phyloP scores from a whole-genome alignment of 2,329 filamentous ascomycete species.

The Lasiodiplodia sp. region DNA sequence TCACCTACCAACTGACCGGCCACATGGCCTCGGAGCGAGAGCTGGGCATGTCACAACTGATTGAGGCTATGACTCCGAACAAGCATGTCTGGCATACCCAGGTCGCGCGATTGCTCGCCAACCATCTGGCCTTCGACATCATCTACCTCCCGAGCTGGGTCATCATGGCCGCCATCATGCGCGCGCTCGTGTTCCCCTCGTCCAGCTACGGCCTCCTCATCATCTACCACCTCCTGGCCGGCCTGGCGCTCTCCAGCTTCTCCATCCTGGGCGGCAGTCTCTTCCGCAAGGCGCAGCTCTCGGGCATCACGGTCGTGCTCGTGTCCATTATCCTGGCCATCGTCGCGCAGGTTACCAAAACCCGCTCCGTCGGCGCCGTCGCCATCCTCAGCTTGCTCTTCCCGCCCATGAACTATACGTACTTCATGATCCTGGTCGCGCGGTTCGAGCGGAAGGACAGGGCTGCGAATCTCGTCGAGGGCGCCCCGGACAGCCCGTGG shows the following conservation, averaged over 20 bases:
- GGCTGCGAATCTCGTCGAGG: slow-evolving; percentile 66
- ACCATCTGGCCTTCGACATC: slow-evolving; percentile 80
- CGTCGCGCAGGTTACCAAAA: slow-evolving; percentile 76
- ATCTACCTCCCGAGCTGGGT: slow-evolving; percentile 87
- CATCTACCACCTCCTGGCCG: slow-evolving; percentile 75
- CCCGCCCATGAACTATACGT: slow-evolving; percentile 86
- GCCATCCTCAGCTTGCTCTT: slow-evolving; percentile 78
- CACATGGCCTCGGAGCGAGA: slow-evolving; percentile 87
- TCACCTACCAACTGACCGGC: slow-evolving; percentile 87
- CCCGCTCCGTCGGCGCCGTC: slow-evolving; percentile 69
- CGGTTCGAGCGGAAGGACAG: slow-evolving; percentile 72
- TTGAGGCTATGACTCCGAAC: slow-evolving; percentile 91
- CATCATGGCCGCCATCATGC: slow-evolving; percentile 73
- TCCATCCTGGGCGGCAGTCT: slow-evolving; percentile 82
- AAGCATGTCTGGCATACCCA: slow-evolving; percentile 77
- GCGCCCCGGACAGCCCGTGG: slow-evolving; percentile 66
- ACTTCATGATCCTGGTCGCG: slow-evolving; percentile 78
- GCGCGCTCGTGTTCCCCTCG: slow-evolving; percentile 61
- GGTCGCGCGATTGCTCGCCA: slow-evolving; percentile 76
- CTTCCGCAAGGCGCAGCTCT: slow-evolving; percentile 87
- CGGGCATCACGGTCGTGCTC: slow-evolving; percentile 80
- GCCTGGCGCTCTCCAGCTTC: slow-evolving; percentile 78
- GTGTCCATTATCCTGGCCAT: slow-evolving; percentile 78
- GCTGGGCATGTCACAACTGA: slow-evolving; percentile 82
- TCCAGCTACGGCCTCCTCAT: slow-evolving; percentile 55